Conservation (phyloP, 2,329 filamentous ascomycete genomes). For the Fusarium oligoseptatum region DNA sequence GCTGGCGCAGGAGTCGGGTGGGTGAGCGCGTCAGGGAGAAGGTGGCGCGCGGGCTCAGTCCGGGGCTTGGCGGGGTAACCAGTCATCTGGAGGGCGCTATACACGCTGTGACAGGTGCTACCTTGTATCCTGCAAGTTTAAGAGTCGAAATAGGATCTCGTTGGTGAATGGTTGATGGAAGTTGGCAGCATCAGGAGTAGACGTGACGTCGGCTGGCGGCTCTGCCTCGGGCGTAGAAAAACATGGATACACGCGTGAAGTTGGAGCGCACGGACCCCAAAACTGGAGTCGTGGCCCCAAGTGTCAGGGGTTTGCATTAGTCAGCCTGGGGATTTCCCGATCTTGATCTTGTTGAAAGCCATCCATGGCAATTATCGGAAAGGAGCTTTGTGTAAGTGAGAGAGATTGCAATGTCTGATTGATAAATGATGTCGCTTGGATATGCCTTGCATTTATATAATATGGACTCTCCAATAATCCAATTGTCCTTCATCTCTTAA, state of each 20-base stretch:
- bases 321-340: conserved; percentile 1
- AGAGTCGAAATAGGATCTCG: conserved; percentile 36
- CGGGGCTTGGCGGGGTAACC: conserved; percentile 46
- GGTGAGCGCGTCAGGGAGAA: conserved; percentile 46
- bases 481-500: background rate
- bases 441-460: background rate
- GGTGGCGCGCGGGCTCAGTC: conserved; percentile 50
- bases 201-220: conserved; percentile 51
- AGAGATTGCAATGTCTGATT: background rate
- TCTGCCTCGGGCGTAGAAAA: conserved; percentile 48
- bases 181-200: conserved; percentile 48
- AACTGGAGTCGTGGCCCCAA: conserved; percentile 3
- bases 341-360: background rate
- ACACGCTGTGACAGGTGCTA: conserved; percentile 15
- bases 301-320: conserved; percentile 5
- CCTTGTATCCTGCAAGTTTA: conserved; percentile 27
- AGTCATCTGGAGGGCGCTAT: conserved; percentile 46
- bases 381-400: background rate
- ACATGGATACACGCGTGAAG: conserved; percentile 58
- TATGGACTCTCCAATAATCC: background rate
- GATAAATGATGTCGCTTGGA: background rate
- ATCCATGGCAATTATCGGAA: conserved; percentile 21
- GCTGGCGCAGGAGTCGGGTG: conserved; percentile 34
- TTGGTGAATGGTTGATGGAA: conserved; percentile 47
- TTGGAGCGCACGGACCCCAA: conserved; percentile 49